A percentile compares a stretch with the other conserved stretches of the same genome.
phyloP scores from a whole-genome alignment of 23 red algal species.

The Gracilaria domingensis region DNA sequence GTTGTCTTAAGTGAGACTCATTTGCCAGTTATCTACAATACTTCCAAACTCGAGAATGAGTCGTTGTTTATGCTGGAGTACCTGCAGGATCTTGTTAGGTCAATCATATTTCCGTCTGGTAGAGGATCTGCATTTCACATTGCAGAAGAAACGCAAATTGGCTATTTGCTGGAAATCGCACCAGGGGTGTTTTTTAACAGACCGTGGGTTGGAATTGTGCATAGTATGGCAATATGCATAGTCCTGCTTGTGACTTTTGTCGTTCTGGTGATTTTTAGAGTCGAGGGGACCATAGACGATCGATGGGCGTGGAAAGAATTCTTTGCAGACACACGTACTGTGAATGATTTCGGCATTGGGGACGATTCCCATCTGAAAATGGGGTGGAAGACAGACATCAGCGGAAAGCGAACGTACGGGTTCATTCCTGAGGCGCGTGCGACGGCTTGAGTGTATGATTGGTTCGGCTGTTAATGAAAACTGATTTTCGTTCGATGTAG shows the following conservation, averaged over 20 bases:
- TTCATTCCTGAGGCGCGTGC: no score
- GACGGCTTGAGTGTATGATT: no score
- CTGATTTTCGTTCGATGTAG: no score
- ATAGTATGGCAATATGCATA: neutral
- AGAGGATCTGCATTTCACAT: constrained; percentile 1
- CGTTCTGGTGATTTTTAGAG: neutral
- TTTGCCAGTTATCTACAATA: no score
- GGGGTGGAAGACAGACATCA: no score
- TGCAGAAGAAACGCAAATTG: neutral
- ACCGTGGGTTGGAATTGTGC: constrained; percentile 3
- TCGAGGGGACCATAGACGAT: neutral
- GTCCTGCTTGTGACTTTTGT: neutral
- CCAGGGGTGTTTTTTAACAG: neutral
- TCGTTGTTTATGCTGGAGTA: neutral
- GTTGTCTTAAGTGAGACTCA: no score
- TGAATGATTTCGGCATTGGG: neutral
- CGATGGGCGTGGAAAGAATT: constrained; percentile 14
- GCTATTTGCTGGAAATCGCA: neutral
- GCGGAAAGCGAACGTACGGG: no score
- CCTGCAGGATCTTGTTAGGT: neutral
- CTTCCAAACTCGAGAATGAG: no score
- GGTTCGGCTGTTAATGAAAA: no score
- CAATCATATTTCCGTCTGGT: neutral
- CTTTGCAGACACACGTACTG: neutral
- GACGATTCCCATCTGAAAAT: no score